Percentiles rank a stretch among this genome's conserved stretches.
phyloP scores from a whole-genome alignment of 139 green algal species.

The Protoeuglena noctilucae region DNA sequence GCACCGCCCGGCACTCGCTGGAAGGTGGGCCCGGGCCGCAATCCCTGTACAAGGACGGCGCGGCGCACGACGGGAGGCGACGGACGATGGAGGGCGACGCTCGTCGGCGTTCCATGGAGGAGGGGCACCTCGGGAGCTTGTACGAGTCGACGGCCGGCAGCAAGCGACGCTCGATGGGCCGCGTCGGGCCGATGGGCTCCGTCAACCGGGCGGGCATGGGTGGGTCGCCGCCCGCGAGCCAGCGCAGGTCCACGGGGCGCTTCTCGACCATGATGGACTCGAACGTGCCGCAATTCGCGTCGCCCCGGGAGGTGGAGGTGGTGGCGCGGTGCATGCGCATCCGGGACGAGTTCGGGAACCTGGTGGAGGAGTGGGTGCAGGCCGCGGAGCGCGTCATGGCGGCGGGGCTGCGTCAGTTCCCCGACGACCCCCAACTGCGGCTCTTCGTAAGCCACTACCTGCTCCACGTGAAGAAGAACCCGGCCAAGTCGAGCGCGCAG shows the following conservation, averaged over 20 bases:
- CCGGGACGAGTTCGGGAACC: not conserved
- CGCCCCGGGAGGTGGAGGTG: not conserved
- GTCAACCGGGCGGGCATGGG: no score
- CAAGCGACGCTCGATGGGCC: no score
- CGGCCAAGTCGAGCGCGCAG: constrained; percentile 14
- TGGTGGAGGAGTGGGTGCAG: not conserved
- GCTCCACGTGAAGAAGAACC: constrained; percentile 9
- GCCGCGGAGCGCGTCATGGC: not conserved
- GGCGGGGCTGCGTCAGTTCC: constrained; percentile 20
- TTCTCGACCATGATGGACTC: not conserved
- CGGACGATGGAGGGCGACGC: no score
- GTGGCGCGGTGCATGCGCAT: not conserved
- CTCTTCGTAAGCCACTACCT: constrained; percentile 27
- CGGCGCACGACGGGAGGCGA: no score
- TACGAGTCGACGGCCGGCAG: no score
- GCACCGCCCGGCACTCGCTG: no score
- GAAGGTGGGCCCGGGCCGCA: no score
- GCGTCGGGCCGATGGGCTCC: no score
- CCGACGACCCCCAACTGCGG: constrained; percentile 17
- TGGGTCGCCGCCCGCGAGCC: not conserved
- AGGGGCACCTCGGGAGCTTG: no score
- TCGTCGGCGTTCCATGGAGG: no score
- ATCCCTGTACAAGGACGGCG: no score
- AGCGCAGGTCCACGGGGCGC: not conserved
- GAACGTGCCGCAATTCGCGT: not conserved